These are phyloP conservation scores for Aspergillus cristatus DNA, from an alignment of 495 filamentous ascomycete species.

Conservation along the genomic window DNA sequence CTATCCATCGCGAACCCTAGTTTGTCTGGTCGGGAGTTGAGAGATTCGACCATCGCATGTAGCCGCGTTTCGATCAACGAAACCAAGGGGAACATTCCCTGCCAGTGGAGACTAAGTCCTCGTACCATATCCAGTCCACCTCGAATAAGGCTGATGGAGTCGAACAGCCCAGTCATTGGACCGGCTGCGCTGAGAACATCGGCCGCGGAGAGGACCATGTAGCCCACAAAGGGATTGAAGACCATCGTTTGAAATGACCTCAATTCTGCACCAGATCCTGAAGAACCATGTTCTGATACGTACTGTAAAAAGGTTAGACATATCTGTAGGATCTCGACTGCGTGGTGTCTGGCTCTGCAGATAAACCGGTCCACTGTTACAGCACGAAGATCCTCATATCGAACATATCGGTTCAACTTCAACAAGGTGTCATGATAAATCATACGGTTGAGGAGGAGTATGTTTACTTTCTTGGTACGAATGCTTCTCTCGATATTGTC, in stretches of 20 bases:
- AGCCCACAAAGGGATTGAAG: conserved; percentile 36
- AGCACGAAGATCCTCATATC: conserved; percentile 23
- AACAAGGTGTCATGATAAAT: conserved; percentile 52
- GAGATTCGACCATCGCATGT: conserved; percentile 18
- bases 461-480: conserved; percentile 35
- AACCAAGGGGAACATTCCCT: conserved; percentile 18
- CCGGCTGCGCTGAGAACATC: conserved; percentile 38
- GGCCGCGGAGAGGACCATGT: conserved; percentile 34
- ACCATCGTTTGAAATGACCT: conserved; percentile 7
- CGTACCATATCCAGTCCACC: conserved; percentile 31
- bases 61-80: conserved; percentile 22
- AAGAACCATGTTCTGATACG: conserved; percentile 12
- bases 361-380: conserved; percentile 26
- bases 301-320: conserved; percentile 19
- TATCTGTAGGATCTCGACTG: conserved; percentile 32
- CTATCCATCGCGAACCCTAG: conserved; percentile 24
- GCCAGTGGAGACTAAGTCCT: conserved; percentile 27
- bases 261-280: conserved; percentile 11
- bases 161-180: conserved; percentile 21
- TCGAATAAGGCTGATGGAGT: conserved; percentile 38
- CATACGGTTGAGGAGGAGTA: conserved; percentile 51
- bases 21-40: conserved; percentile 18
- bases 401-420: conserved; percentile 53
- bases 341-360: conserved; percentile 31
- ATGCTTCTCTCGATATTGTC: conserved; percentile 43